These are phyloP conservation scores for Taxillus chinensis DNA, from an alignment of 164 flowering plant genomes.

Conservation along the genomic window DNA sequence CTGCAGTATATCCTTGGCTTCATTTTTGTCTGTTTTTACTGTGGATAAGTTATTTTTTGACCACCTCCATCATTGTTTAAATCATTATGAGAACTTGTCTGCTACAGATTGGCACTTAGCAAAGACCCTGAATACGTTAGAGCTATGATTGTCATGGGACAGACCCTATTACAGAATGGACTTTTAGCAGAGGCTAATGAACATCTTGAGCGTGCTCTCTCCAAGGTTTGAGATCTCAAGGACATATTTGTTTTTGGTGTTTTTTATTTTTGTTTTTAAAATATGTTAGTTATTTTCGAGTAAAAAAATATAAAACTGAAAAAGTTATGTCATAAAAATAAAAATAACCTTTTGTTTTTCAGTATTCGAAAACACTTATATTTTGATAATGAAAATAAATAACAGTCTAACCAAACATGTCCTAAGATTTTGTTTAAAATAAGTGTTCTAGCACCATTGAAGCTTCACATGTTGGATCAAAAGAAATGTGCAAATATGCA, in stretches of 20 bases:
- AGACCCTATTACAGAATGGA: constrained; percentile 42
- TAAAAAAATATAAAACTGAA: too few relatives aligned
- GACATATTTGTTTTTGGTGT: not conserved
- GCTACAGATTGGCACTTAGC: constrained; percentile 58
- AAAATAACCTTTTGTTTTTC: too few relatives aligned
- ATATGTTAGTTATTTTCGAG: too few relatives aligned
- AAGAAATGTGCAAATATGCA: too few relatives aligned
- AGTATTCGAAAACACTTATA: too few relatives aligned
- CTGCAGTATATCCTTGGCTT: constrained; percentile 33
- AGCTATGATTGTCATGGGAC: constrained; percentile 64
- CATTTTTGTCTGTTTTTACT: constrained; percentile 2
- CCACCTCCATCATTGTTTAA: too few relatives aligned
- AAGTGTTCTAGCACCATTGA: too few relatives aligned
- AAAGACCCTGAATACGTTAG: constrained; percentile 65
- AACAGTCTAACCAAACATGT: too few relatives aligned
- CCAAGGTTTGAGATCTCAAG: constrained; percentile 42
- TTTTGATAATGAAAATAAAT: too few relatives aligned
- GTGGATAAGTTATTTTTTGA: not conserved
- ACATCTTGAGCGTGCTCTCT: constrained; percentile 54
- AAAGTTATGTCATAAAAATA: too few relatives aligned
- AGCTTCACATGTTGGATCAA: too few relatives aligned
- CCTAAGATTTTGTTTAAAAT: too few relatives aligned
- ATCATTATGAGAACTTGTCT: constrained; percentile 1
- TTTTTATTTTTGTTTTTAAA: not conserved
- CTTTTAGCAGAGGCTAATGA: constrained; percentile 40